Evolutionary conservation across 2,329 filamentous ascomycete species (phyloP).

Genomic region (Nannizzia gypsea): DNA sequence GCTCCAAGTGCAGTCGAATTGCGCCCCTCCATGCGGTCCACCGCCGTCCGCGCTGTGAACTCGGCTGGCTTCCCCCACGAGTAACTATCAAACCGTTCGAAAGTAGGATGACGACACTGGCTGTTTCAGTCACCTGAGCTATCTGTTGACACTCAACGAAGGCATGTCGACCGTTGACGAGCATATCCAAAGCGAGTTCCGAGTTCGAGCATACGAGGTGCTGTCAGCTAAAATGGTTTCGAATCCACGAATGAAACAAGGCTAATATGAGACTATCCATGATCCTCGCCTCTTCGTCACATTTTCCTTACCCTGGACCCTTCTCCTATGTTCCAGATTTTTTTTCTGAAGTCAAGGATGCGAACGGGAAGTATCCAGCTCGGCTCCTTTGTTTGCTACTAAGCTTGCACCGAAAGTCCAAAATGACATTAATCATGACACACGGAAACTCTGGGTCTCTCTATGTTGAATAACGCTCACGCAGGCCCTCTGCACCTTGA

Average conservation of each 20-base stretch:
- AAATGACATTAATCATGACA: constrained; percentile 3
- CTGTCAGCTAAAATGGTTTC: background rate
- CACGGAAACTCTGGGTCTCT: background rate
- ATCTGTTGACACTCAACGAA: background rate
- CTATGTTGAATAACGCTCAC: background rate
- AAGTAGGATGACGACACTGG: background rate
- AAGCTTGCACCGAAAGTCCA: background rate
- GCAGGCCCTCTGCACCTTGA: constrained; percentile 2
- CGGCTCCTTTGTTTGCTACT: background rate
- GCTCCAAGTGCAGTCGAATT: background rate
- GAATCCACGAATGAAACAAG: background rate
- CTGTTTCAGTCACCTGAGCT: background rate
- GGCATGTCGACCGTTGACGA: background rate
- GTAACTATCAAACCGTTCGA: background rate
- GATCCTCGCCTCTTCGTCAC: constrained; percentile 1
- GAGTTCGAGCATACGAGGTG: background rate
- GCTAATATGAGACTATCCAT: background rate
- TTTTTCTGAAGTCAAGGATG: background rate
- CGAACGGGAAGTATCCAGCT: background rate
- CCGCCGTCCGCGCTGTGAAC: background rate
- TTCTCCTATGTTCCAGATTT: background rate
- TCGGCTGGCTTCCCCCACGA: background rate
- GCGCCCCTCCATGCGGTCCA: background rate
- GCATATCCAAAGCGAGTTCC: background rate
- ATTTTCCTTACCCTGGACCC: background rate